Conservation (phyloP, 148 eudicot species). For the Camellia lanceoleosa region DNA sequence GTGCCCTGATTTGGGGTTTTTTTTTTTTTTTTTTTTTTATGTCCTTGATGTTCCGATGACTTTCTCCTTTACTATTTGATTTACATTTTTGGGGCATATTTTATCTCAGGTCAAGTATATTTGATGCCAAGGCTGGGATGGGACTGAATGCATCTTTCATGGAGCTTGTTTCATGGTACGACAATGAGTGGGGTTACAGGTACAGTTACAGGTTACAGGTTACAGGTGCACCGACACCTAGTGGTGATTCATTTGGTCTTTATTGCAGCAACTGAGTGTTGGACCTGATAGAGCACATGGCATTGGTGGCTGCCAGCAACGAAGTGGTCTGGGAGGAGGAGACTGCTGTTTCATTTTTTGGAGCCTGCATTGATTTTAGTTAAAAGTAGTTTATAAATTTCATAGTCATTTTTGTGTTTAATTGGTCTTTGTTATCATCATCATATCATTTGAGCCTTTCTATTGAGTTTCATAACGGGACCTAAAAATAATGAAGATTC, state of each 20-base stretch:
- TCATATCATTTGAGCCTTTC: not conserved
- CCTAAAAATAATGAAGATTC: not conserved
- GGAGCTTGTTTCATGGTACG: constrained; percentile 92
- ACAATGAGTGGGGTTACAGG: constrained; percentile 99
- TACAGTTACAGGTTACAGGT: too few relatives aligned
- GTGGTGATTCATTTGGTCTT: not conserved
- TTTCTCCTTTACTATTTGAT: too few relatives aligned
- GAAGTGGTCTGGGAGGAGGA: constrained; percentile 10
- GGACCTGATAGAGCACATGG: constrained; percentile 94
- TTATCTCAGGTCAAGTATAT: constrained; percentile 98
- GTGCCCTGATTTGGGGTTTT: not conserved
- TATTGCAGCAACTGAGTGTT: constrained; percentile 69
- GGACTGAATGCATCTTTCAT: constrained; percentile 75
- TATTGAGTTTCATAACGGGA: not conserved
- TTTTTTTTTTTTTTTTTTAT: not conserved
- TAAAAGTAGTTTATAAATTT: not conserved
- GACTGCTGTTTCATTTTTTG: not conserved
- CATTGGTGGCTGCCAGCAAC: constrained; percentile 63
- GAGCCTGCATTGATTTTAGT: not conserved
- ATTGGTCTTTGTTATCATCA: not conserved
- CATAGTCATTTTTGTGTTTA: not conserved
- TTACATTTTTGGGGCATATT: too few relatives aligned
- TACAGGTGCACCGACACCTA: not conserved
- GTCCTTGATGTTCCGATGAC: not conserved
- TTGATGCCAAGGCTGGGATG: constrained; percentile 92